Evolutionary conservation across 352 stramenopile genomes (phyloP).

Genomic region (Globisporangium ultimum): DNA sequence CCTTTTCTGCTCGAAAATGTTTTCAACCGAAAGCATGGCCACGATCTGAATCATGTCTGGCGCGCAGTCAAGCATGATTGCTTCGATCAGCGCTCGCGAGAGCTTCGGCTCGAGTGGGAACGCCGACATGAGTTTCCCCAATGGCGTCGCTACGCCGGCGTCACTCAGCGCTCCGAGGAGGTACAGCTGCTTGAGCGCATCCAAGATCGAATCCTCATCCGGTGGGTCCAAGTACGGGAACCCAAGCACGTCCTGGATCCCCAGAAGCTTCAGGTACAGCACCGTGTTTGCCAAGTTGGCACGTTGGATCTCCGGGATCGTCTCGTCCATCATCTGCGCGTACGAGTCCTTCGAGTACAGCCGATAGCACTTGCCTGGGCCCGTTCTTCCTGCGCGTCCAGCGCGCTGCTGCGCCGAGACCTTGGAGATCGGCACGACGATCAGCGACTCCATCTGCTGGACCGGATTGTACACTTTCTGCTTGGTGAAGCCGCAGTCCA

Average conservation of each 20-base stretch:
- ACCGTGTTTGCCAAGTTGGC: constrained; percentile 94
- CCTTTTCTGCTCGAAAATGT: constrained; percentile 49
- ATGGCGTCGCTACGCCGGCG: constrained; percentile 42
- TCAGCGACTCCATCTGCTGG: constrained; percentile 75
- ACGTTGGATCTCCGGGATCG: constrained; percentile 97
- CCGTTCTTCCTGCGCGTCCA: constrained; percentile 94
- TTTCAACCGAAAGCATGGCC: constrained; percentile 84
- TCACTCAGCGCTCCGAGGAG: constrained; percentile 59
- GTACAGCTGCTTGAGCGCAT: constrained; percentile 76
- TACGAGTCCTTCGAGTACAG: constrained; percentile 98
- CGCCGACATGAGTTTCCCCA: constrained; percentile 76
- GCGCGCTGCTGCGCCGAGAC: constrained; percentile 92
- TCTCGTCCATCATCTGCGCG: constrained; percentile 95
- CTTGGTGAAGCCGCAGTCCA: constrained; percentile 83
- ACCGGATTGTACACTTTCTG: constrained; percentile 92
- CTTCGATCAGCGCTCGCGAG: constrained; percentile 60
- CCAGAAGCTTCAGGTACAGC: constrained; percentile 83
- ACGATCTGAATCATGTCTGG: constrained; percentile 68
- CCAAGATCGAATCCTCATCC: constrained; percentile 60
- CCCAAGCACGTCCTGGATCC: constrained; percentile 63
- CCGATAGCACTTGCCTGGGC: constrained; percentile 97
- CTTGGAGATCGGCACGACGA: constrained; percentile 95
- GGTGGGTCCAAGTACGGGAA: constrained; percentile 74
- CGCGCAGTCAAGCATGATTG: constrained; percentile 48
- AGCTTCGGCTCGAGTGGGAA: constrained; percentile 84